These are phyloP conservation scores for Termitomyces sp. DNA, from an alignment of 768 basidiomycete species.

Conservation along the genomic window DNA sequence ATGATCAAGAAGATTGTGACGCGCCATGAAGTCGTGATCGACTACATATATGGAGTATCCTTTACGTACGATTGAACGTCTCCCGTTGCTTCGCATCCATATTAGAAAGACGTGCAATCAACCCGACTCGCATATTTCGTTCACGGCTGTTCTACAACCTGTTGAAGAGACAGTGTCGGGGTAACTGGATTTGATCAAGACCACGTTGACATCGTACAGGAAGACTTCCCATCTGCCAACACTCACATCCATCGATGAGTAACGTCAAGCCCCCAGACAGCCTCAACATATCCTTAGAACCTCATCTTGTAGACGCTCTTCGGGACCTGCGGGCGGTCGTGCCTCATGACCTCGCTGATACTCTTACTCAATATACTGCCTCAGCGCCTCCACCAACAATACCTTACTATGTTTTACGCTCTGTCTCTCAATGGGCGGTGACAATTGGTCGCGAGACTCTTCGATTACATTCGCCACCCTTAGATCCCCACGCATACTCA, in stretches of 20 bases:
- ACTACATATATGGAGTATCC: background rate
- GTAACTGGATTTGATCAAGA: background rate
- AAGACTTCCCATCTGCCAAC: slow-evolving; percentile 10
- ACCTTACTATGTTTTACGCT: slow-evolving; percentile 57
- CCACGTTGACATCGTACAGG: background rate
- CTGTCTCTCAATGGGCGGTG: slow-evolving; percentile 70
- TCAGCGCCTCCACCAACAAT: slow-evolving; percentile 44
- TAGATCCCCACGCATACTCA: slow-evolving; percentile 56
- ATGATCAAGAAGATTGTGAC: background rate
- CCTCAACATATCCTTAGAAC: slow-evolving; percentile 67
- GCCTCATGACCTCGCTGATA: slow-evolving; percentile 41
- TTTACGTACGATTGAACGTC: background rate
- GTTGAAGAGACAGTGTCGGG: background rate
- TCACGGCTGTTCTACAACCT: background rate
- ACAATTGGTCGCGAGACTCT: slow-evolving; percentile 45
- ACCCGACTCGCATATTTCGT: background rate
- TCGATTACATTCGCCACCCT: slow-evolving; percentile 35
- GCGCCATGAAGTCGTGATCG: background rate
- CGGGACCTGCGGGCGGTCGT: slow-evolving; percentile 42
- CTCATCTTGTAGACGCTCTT: slow-evolving; percentile 55
- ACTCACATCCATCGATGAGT: slow-evolving; percentile 21
- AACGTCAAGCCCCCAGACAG: slow-evolving; percentile 22
- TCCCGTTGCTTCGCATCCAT: background rate
- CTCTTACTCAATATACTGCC: slow-evolving; percentile 40
- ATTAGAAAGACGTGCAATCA: background rate